These are phyloP conservation scores for Radiomyces spectabilis DNA, from an alignment of 192 early-diverging fungal genomes.

Conservation along the genomic window DNA sequence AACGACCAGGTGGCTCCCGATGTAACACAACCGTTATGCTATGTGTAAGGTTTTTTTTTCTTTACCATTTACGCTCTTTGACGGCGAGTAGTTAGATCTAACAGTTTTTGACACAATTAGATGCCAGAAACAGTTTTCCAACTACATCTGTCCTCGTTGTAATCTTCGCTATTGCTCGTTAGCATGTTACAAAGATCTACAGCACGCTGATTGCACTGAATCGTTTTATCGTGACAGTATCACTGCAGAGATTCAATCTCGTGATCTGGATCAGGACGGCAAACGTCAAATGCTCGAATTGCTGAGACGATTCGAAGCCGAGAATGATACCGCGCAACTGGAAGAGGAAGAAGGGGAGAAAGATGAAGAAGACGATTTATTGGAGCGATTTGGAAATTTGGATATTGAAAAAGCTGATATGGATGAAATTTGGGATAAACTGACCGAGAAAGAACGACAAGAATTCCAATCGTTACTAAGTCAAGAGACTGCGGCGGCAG, in stretches of 20 bases:
- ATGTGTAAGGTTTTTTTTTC: not conserved
- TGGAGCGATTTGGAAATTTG: conserved; percentile 32
- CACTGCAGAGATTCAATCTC: conserved; percentile 41
- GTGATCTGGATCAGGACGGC: conserved; percentile 27
- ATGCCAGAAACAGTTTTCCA: conserved; percentile 44
- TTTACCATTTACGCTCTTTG: not conserved
- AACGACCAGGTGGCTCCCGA: not conserved
- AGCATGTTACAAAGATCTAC: conserved; percentile 50
- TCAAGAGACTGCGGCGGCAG: not conserved
- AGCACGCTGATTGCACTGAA: conserved; percentile 33
- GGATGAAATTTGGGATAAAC: conserved; percentile 36
- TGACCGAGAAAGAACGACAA: conserved; percentile 37
- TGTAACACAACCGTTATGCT: not conserved
- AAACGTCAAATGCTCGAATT: conserved; percentile 45
- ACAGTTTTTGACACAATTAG: too few species aligned
- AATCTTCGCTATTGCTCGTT: conserved; percentile 61
- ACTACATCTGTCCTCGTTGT: conserved; percentile 63
- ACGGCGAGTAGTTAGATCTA: not conserved
- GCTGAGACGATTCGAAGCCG: conserved; percentile 36
- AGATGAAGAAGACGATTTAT: conserved; percentile 30
- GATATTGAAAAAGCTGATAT: conserved; percentile 38
- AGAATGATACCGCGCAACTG: conserved; percentile 17
- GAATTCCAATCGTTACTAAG: conserved; percentile 42
- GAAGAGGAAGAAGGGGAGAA: conserved; percentile 18
- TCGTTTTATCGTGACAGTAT: conserved; percentile 55